These are phyloP conservation scores for Cladosporium austrohemisphaericum DNA, from an alignment of 2,329 filamentous ascomycete genomes.

Conservation along the genomic window DNA sequence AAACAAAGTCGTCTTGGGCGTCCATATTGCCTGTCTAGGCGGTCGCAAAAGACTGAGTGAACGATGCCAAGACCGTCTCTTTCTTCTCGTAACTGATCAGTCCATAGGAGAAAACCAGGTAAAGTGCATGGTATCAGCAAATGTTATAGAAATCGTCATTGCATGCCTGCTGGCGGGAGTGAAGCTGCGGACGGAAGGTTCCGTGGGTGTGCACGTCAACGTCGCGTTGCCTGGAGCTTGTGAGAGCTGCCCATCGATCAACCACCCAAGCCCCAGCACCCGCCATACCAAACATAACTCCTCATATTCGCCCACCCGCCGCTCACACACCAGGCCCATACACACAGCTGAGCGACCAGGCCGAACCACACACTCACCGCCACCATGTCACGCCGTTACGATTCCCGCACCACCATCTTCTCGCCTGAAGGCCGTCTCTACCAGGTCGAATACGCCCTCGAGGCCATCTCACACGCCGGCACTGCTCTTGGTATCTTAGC, in stretches of 20 bases:
- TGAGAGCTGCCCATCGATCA: slow-evolving; percentile 7
- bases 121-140: not conserved
- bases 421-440: slow-evolving; percentile 97
- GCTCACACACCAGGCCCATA: not conserved
- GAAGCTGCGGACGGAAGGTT: slow-evolving; percentile 13
- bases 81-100: not conserved
- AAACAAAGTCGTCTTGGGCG: slow-evolving; percentile 26
- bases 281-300: slow-evolving; percentile 3
- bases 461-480: slow-evolving; percentile 97
- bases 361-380: slow-evolving; percentile 3
- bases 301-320: not conserved
- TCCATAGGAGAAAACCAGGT: not conserved
- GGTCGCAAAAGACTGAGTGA: not conserved
- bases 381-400: slow-evolving; percentile 35
- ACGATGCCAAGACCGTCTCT: too few relatives aligned
- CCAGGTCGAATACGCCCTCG: slow-evolving; percentile 98
- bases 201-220: slow-evolving; percentile 13
- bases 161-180: slow-evolving; percentile 12
- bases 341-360: not conserved
- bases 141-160: slow-evolving; percentile 15
- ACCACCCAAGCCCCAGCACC: slow-evolving; percentile 3
- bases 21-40: not conserved
- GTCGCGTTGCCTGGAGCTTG: slow-evolving; percentile 15
- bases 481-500: slow-evolving; percentile 95
- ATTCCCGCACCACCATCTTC: slow-evolving; percentile 82